A percentile compares a stretch with the other conserved stretches of the same genome.
Conservation (phyloP, 345 rosid genomes). For the Hibiscus trionum region DNA sequence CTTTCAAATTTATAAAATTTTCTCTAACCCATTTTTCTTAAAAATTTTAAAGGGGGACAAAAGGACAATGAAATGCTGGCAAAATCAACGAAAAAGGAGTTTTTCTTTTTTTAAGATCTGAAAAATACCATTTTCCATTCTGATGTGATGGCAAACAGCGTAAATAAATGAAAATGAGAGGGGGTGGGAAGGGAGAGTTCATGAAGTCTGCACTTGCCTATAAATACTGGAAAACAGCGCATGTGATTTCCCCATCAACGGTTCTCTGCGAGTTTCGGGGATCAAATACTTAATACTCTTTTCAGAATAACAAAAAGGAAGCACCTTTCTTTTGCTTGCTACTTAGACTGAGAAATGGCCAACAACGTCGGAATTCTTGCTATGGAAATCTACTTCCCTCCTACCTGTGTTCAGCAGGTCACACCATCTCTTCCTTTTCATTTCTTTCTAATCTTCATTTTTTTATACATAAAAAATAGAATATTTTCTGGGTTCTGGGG, state of each 20-base stretch:
- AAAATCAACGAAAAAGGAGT: not conserved
- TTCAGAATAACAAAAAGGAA: not conserved
- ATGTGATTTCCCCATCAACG: slow-evolving; percentile 5
- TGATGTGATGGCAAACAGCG: not conserved
- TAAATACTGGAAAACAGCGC: slow-evolving; percentile 2
- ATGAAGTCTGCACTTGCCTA: slow-evolving; percentile 18
- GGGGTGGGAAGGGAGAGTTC: slow-evolving; percentile 3
- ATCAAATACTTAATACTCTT: not conserved
- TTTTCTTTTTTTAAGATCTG: too few species aligned
- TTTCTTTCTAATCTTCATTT: too few species aligned
- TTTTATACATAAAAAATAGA: too few species aligned
- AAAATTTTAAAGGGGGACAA: not conserved
- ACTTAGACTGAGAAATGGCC: slow-evolving; percentile 41
- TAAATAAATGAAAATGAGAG: not conserved
- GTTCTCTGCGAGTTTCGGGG: slow-evolving; percentile 2
- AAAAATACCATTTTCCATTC: not conserved
- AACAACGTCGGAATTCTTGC: slow-evolving; percentile 97
- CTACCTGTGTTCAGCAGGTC: slow-evolving; percentile 91
- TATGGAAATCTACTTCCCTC: slow-evolving; percentile 96
- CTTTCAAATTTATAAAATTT: too few species aligned
- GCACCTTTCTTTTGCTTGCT: not conserved
- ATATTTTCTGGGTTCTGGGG: not conserved
- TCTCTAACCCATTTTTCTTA: too few species aligned
- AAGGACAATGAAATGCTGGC: not conserved
- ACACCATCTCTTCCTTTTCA: not conserved